Evolutionary conservation across 495 filamentous ascomycete species (phyloP).

Genomic region (Cercophora samala): DNA sequence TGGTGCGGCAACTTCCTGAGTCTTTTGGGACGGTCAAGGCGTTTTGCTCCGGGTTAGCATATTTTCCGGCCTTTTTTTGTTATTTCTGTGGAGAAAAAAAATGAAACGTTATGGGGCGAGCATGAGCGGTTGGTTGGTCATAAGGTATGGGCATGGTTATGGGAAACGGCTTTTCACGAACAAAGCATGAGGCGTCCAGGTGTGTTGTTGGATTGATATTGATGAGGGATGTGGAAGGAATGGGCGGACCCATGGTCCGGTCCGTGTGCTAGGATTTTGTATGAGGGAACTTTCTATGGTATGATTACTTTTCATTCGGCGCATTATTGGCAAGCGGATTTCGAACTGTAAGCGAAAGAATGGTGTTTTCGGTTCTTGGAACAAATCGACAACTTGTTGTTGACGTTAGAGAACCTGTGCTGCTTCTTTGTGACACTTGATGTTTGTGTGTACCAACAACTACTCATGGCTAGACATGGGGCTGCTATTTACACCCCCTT

Average conservation of each 20-base stretch:
- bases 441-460: background rate
- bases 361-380: background rate
- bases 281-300: background rate
- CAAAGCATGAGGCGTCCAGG: slow-evolving; percentile 9
- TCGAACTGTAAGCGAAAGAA: too few species aligned
- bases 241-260: background rate
- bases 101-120: slow-evolving; percentile 3
- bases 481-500: background rate
- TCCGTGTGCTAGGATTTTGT: background rate
- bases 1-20: slow-evolving; percentile 7
- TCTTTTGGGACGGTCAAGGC: slow-evolving; percentile 2
- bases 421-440: background rate
- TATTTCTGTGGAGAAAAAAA: slow-evolving; percentile 1
- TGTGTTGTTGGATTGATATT: background rate
- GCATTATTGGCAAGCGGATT: background rate
- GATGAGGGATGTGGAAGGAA: background rate
- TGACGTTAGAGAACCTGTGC: background rate
- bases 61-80: slow-evolving; percentile 2
- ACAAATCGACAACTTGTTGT: background rate
- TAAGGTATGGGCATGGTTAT: background rate
- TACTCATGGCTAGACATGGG: too few species aligned
- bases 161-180: slow-evolving; percentile 4
- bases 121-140: slow-evolving; percentile 4
- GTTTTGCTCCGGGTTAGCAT: background rate
- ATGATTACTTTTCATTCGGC: background rate